Conservation (phyloP, 2,329 filamentous ascomycete genomes). For the Penicillium carneum region DNA sequence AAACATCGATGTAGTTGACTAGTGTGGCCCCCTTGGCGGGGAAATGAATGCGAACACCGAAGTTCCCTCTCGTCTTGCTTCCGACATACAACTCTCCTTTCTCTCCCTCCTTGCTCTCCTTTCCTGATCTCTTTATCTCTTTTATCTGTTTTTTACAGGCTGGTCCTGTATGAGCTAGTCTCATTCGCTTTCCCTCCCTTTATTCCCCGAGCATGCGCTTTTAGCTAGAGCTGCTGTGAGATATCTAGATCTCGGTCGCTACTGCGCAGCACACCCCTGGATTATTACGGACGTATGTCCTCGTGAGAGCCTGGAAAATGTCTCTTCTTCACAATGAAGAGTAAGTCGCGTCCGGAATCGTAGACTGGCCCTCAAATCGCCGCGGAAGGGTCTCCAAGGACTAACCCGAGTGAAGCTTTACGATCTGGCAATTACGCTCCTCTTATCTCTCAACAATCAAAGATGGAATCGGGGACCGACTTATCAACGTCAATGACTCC, state of each 20-base stretch:
- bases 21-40: conserved; percentile 13
- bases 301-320: conserved; percentile 43
- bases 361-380: not conserved
- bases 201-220: conserved; percentile 27
- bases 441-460: conserved; percentile 70
- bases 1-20: not conserved
- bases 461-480: conserved; percentile 70
- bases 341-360: conserved; percentile 44
- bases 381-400: conserved; percentile 13
- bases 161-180: conserved; percentile 43
- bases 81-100: not conserved
- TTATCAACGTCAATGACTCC: conserved; percentile 69
- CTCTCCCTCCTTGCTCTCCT: conserved; percentile 23
- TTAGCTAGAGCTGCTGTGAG: conserved; percentile 8
- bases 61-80: conserved; percentile 22
- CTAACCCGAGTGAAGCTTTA: conserved; percentile 58
- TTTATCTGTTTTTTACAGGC: conserved; percentile 34
- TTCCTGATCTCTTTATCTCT: conserved; percentile 10
- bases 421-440: conserved; percentile 70
- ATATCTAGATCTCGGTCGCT: conserved; percentile 17
- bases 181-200: conserved; percentile 24
- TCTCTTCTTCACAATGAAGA: conserved; percentile 61
- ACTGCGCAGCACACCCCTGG: conserved; percentile 4
- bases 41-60: conserved; percentile 23
- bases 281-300: conserved; percentile 4